Conservation (phyloP, 108 stramenopile genomes). For the Chaetoceros muelleri region DNA sequence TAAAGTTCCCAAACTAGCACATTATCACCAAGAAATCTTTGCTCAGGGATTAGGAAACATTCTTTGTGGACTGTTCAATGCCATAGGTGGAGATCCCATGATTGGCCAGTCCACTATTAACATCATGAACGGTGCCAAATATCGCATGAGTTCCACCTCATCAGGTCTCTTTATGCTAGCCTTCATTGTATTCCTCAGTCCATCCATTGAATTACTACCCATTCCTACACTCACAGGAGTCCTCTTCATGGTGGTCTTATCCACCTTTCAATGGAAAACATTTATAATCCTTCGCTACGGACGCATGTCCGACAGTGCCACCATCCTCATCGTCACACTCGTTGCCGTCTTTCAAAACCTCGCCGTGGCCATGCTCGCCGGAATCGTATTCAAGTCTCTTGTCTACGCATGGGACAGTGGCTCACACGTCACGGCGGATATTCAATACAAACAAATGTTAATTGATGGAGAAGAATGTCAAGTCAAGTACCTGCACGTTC, state of each 20-base stretch:
- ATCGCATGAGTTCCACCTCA: slow-evolving; percentile 30
- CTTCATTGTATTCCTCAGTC: slow-evolving; percentile 24
- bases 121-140: slow-evolving; percentile 43
- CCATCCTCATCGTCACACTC: slow-evolving; percentile 34
- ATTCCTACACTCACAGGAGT: slow-evolving; percentile 42
- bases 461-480: slow-evolving; percentile 1
- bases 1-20: slow-evolving; percentile 28
- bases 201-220: slow-evolving; percentile 35
- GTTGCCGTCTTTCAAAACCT: slow-evolving; percentile 40
- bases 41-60: slow-evolving; percentile 44
- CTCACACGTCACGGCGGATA: slow-evolving; percentile 30
- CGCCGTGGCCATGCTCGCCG: slow-evolving; percentile 39
- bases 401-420: slow-evolving; percentile 44
- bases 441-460: slow-evolving; percentile 24
- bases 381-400: slow-evolving; percentile 31
- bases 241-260: slow-evolving; percentile 40
- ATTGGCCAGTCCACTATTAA: slow-evolving; percentile 57
- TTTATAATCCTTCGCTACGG: slow-evolving; percentile 37
- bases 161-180: slow-evolving; percentile 46
- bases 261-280: slow-evolving; percentile 48
- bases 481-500: slow-evolving; percentile 35
- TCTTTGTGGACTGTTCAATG: slow-evolving; percentile 30
- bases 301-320: slow-evolving; percentile 25
- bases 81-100: slow-evolving; percentile 56
- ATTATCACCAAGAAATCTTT: slow-evolving; percentile 40